Base-by-base conservation (phyloP, 2,329 filamentous ascomycete species). In the Pseudonectria buxi region DNA sequence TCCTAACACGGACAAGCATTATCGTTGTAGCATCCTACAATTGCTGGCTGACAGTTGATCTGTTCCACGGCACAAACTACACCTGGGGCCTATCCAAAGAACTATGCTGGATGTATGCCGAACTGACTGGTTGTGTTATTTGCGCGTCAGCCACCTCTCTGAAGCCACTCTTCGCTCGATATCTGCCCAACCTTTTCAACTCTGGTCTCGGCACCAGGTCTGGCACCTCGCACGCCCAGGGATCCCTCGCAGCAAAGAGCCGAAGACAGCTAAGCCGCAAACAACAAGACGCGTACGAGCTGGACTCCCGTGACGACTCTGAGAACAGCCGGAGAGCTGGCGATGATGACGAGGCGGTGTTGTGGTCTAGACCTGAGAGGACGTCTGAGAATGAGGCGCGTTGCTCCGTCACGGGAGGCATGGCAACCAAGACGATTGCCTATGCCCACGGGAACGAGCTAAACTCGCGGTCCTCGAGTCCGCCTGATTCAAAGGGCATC, bases 51-150 rank as follows among this genome's bases (percentile, higher is more conserved):
- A 51, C 46, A 1, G 42, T 51, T 4, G 39, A 41, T 14, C 39
- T 44, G 0, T 51, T 51, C 26, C 44, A 32, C 7, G 46, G 40
- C 4, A 13, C 28, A 0, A 47, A 51, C 18, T 51, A 51, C 2
- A 51, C 48, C 1, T 51, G 48, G 48, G 48, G 47, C 2, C 27
- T 51, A 2, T 37, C 48, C 10, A 46, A 51, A 6, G 44, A 51
- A 7, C 13, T 51, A 0, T 51, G 44, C 13, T 51, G 48, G 48
- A 51, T 51, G 48, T 51, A 51, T 5, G 48, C 46, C 6, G 48
- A 49, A 12, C 13, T 51, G 2, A 51, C 46, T 1, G 48, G 47
- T 0, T 51, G 47, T 10, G 46, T 51, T 10, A 44, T 51, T 14
- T 51, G 48, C 3, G 48, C 48, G 4, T 51, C 46, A 0, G 46